Conservation (phyloP, 371 early-diverging fungal species). For the Funneliformis caledonium region DNA sequence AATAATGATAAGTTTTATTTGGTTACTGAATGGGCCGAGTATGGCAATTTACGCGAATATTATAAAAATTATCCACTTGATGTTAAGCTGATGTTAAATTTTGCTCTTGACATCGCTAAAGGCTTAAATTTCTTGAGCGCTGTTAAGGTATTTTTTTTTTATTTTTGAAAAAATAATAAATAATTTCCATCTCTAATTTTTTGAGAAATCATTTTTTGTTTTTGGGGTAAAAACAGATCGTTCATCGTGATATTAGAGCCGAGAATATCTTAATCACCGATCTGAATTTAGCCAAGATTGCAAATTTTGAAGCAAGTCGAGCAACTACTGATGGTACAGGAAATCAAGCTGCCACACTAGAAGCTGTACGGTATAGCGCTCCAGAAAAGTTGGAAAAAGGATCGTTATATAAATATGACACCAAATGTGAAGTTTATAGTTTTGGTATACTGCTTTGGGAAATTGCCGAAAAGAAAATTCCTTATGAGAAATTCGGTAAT, state of each 20-base stretch:
- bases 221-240: not conserved
- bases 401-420: too few relatives aligned
- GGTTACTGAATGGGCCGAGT: conserved; percentile 21
- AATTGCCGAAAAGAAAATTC: too few relatives aligned
- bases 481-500: not conserved
- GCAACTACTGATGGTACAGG: too few relatives aligned
- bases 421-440: conserved; percentile 16
- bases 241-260: conserved; percentile 16
- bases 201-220: too few relatives aligned
- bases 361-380: too few relatives aligned
- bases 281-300: too few relatives aligned
- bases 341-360: too few relatives aligned
- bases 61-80: not conserved
- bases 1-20: not conserved
- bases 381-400: too few relatives aligned
- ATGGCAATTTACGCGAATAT: conserved; percentile 11
- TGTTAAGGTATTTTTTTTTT: not conserved
- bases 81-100: not conserved
- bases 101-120: not conserved
- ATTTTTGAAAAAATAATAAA: too few relatives aligned
- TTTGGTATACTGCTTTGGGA: conserved; percentile 1
- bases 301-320: too few relatives aligned
- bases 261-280: too few relatives aligned
- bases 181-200: too few relatives aligned
- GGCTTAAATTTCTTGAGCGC: conserved; percentile 10